These are phyloP conservation scores for Davidsoniella virescens DNA, from an alignment of 2,329 filamentous ascomycete genomes.

Conservation along the genomic window DNA sequence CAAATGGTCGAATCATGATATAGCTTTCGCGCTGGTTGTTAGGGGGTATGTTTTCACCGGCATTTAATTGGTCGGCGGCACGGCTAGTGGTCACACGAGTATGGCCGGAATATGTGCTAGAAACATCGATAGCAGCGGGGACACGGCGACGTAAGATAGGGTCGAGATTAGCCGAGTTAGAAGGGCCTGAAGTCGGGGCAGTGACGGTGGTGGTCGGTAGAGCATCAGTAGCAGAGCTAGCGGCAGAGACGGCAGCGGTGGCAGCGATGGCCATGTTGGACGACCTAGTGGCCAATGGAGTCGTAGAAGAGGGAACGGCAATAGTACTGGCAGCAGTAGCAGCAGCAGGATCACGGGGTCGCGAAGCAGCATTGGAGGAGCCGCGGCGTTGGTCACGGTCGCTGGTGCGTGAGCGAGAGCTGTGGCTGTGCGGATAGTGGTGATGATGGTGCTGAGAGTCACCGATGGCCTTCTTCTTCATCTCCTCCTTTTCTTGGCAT, in stretches of 20 bases:
- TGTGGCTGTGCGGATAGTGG: slow-evolving; percentile 2
- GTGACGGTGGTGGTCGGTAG: neutral
- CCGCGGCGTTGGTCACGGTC: neutral
- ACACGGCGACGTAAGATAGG: neutral
- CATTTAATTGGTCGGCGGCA: neutral
- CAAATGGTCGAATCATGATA: no score
- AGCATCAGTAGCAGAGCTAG: neutral
- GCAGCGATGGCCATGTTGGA: neutral
- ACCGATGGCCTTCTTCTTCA: slow-evolving; percentile 31
- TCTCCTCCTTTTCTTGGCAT: slow-evolving; percentile 56
- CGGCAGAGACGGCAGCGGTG: neutral
- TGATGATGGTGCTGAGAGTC: slow-evolving; percentile 21
- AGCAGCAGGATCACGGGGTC: neutral
- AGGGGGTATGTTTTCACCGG: neutral
- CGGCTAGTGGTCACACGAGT: neutral
- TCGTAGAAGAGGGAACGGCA: neutral
- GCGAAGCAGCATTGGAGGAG: neutral
- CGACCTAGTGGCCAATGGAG: neutral
- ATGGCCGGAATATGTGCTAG: slow-evolving; percentile 25
- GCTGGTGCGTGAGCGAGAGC: slow-evolving; percentile 28
- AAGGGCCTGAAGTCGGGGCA: neutral
- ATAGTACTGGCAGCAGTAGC: neutral
- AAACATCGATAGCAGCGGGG: slow-evolving; percentile 27
- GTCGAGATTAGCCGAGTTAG: neutral
- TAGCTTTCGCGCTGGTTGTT: neutral